Base-by-base conservation (phyloP, 371 early-diverging fungal species). In the Mucor circinelloides region DNA sequence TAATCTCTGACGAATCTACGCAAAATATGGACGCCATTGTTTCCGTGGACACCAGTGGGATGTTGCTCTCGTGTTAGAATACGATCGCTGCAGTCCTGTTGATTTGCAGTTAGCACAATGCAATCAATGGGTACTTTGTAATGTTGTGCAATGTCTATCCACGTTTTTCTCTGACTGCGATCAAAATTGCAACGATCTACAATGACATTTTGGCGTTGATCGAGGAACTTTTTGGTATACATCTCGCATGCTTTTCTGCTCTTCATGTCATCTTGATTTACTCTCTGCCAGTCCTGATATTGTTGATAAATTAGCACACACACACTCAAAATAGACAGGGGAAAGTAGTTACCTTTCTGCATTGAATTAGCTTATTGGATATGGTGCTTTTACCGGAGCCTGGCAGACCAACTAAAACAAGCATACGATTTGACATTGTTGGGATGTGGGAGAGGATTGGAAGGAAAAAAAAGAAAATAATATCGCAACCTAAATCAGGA, bases 161-260 rank as follows among this genome's bases (percentile, higher is more conserved):
- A 93, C 36, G 86, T 85, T 69, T 83, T 86, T 66, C 93, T 84
- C 74, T 93, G 92, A 56, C 79, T 73, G 38, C 79, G 79, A 67
- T 93, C 89, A 85, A 91, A 93, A 77, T 93, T 93, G 76, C 90
- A 89, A 23, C 92, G 87, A 73, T 93, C 93, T 17, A 93, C 76
- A 64, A 93, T 80, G 12, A 92, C 90, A 64, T 85, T 90, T 58
- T 82, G 81, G 23, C 81, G 71, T 63, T 87, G 58, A 69, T 81
- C 58, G 36, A 85, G 34, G 72, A 69, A 74, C 54, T 77, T 57
- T 66, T 67, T 56, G 3, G 72, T 69, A 48, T 65, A 63, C 31
- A 62, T 69, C 56, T 90, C 91, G 72, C 93, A 93, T 15, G 84
- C 82, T 17, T 83, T 83, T 54, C 92, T 84, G 58, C 84, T 82